Evolutionary conservation across 352 stramenopile species (phyloP).

Genomic region (Elongisporangium anandrum): DNA sequence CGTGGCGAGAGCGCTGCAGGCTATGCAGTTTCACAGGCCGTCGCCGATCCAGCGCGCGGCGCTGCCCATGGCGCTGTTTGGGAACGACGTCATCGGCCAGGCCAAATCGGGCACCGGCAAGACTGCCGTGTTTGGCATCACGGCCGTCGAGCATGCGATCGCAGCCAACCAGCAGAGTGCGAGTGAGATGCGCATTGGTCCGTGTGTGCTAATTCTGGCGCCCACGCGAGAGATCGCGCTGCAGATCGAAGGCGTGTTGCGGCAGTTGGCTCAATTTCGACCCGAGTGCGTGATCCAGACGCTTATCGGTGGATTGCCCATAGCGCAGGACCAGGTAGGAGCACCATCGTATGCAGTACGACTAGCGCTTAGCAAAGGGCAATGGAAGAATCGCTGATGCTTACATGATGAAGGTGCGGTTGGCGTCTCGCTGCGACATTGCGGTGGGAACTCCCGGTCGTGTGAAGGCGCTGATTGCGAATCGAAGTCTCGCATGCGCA

Average conservation of each 20-base stretch:
- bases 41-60: conserved; percentile 71
- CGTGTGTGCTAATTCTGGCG: conserved; percentile 58
- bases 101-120: conserved; percentile 84
- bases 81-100: conserved; percentile 76
- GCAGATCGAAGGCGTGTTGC: conserved; percentile 69
- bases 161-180: conserved; percentile 7
- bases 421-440: conserved; percentile 49
- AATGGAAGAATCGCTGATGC: not conserved
- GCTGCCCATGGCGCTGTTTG: conserved; percentile 69
- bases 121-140: conserved; percentile 69
- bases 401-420: conserved; percentile 21
- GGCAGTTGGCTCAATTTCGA: conserved; percentile 40
- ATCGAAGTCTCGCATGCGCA: conserved; percentile 38
- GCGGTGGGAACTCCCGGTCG: conserved; percentile 70
- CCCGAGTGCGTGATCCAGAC: conserved; percentile 31
- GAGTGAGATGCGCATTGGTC: conserved; percentile 6
- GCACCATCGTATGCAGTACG: not conserved
- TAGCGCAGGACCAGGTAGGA: conserved; percentile 54
- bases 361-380: conserved; percentile 4
- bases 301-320: conserved; percentile 57
- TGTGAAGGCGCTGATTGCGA: conserved; percentile 63
- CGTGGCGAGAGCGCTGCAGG: conserved; percentile 37
- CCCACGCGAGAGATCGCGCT: conserved; percentile 74
- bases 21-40: conserved; percentile 49
- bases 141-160: conserved; percentile 64